These are phyloP conservation scores for Eucalyptus cladocalyx DNA, from an alignment of 345 rosid species.

Conservation along the genomic window DNA sequence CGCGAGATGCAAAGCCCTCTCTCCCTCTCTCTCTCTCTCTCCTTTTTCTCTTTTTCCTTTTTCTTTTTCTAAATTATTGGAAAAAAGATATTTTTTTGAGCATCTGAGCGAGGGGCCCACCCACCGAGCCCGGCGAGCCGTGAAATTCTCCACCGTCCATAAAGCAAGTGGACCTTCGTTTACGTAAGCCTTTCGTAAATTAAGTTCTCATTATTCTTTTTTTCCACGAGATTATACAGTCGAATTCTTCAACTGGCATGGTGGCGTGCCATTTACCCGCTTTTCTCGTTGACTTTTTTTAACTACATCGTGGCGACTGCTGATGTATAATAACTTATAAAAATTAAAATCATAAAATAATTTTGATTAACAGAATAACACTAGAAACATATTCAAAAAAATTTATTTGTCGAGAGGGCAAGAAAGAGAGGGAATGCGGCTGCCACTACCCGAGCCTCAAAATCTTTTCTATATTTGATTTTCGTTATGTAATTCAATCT, in stretches of 20 bases:
- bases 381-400: not conserved
- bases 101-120: not conserved
- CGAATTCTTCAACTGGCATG: not conserved
- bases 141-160: not conserved
- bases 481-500: not conserved
- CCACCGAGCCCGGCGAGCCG: not conserved
- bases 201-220: not conserved
- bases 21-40: not conserved
- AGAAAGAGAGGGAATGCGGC: not conserved
- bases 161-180: not conserved
- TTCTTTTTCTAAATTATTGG: not conserved
- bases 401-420: not conserved
- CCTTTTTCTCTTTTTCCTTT: fast-evolving
- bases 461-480: not conserved
- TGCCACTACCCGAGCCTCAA: not conserved
- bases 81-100: not conserved
- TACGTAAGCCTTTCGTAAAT: not conserved
- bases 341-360: not conserved
- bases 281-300: not conserved
- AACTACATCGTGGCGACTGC: not conserved
- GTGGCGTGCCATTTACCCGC: not conserved
- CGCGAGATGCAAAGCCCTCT: not conserved
- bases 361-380: not conserved
- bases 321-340: not conserved
- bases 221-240: not conserved